Evolutionary conservation across 371 early-diverging fungal species (phyloP).

Genomic region (Mucor sp.): DNA sequence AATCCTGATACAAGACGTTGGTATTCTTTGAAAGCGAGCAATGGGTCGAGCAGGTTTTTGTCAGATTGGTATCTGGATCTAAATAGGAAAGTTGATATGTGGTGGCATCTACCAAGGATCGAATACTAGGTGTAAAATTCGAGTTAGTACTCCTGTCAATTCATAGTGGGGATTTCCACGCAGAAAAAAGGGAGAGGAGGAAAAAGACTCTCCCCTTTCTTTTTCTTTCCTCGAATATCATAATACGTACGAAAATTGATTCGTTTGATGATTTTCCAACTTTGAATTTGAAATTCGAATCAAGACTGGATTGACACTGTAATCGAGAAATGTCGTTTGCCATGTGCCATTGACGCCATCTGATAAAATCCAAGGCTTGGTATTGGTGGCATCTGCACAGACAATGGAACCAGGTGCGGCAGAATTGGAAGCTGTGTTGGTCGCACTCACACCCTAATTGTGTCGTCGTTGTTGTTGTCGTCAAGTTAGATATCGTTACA

Average conservation of each 20-base stretch:
- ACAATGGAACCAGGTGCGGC: slow-evolving; percentile 50
- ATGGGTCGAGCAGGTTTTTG: slow-evolving; percentile 54
- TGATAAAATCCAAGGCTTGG: slow-evolving; percentile 63
- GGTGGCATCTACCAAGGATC: slow-evolving; percentile 15
- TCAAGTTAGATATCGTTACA: neutral
- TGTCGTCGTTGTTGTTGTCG: neutral
- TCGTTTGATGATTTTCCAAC: slow-evolving; percentile 63
- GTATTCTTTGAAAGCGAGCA: slow-evolving; percentile 60
- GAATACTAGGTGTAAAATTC: slow-evolving; percentile 23
- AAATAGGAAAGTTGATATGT: slow-evolving; percentile 60
- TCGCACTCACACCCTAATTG: slow-evolving; percentile 26
- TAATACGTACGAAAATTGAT: slow-evolving; percentile 58
- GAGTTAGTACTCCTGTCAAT: neutral
- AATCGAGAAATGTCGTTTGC: slow-evolving; percentile 57
- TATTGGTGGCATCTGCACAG: slow-evolving; percentile 45
- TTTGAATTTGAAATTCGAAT: slow-evolving; percentile 70
- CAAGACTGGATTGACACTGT: slow-evolving; percentile 63
- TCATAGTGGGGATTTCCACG: neutral
- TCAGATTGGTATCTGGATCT: slow-evolving; percentile 52
- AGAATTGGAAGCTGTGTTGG: slow-evolving; percentile 35
- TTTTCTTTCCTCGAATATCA: neutral
- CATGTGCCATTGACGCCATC: slow-evolving; percentile 68
- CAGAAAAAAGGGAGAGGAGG: too few relatives aligned
- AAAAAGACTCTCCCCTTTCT: neutral
- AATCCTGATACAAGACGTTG: slow-evolving; percentile 60